phyloP scores from a whole-genome alignment of 1,284 basidiomycete species.

The Heterobasidion parviporum region DNA sequence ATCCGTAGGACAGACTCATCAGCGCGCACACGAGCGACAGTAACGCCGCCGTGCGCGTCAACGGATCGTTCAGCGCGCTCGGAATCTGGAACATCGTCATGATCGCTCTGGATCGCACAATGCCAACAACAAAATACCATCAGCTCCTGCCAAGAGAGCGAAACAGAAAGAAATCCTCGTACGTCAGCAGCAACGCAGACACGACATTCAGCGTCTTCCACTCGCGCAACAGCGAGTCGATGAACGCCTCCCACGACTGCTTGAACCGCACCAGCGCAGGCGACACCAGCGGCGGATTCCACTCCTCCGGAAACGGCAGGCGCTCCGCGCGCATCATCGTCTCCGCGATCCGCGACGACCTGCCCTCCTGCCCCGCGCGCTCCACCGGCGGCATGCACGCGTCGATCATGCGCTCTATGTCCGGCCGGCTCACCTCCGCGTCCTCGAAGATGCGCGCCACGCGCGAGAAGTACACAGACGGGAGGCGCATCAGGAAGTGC shows the following conservation, averaged over 20 bases:
- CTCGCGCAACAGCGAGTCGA: slow-evolving; percentile 60
- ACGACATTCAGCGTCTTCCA: slow-evolving; percentile 76
- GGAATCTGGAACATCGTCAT: slow-evolving; percentile 66
- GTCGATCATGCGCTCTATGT: slow-evolving; percentile 29
- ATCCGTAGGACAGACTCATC: slow-evolving; percentile 70
- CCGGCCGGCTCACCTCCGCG: slow-evolving; percentile 64
- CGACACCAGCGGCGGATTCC: slow-evolving; percentile 48
- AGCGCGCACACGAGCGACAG: slow-evolving; percentile 61
- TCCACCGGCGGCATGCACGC: background rate
- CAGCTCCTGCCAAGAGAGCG: too few species aligned
- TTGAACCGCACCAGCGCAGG: slow-evolving; percentile 59
- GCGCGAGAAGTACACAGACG: slow-evolving; percentile 66
- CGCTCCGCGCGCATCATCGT: slow-evolving; percentile 5
- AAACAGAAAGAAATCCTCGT: slow-evolving; percentile 17
- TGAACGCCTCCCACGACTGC: slow-evolving; percentile 62
- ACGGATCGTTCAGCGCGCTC: slow-evolving; percentile 48
- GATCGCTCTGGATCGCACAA: slow-evolving; percentile 46
- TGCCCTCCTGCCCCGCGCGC: background rate
- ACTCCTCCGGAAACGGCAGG: slow-evolving; percentile 57
- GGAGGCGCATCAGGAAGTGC: slow-evolving; percentile 56
- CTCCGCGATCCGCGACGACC: background rate
- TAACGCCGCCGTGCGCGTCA: slow-evolving; percentile 59
- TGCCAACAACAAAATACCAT: background rate
- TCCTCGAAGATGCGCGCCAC: slow-evolving; percentile 66
- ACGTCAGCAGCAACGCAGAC: slow-evolving; percentile 65